Conservation (phyloP, 805 yeast species). For the Candida glaebosa region DNA sequence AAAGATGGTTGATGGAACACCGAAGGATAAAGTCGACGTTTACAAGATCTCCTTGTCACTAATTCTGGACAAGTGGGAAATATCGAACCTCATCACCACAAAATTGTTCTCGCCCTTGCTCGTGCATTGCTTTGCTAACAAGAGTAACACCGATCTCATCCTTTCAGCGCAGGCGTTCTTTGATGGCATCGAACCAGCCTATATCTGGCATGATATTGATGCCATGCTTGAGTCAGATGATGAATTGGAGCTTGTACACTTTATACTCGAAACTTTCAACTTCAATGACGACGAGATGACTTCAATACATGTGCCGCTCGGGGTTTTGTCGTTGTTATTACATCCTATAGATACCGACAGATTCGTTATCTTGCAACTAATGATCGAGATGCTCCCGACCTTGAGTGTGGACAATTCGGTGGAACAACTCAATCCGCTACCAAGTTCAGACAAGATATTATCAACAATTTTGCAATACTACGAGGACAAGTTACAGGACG, state of each 20-base stretch:
- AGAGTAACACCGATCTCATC: conserved; percentile 42
- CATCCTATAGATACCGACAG: conserved; percentile 23
- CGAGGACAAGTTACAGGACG: background rate
- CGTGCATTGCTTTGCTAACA: conserved; percentile 35
- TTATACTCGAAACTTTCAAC: conserved; percentile 62
- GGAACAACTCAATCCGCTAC: background rate
- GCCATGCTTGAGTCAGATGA: conserved; percentile 34
- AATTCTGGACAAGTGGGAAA: conserved; percentile 92
- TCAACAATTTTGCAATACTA: conserved; percentile 17
- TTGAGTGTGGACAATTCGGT: background rate
- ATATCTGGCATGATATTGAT: conserved; percentile 69
- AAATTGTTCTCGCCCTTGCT: conserved; percentile 64
- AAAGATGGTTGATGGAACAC: conserved; percentile 36
- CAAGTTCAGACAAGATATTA: conserved; percentile 13
- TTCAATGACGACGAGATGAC: conserved; percentile 87
- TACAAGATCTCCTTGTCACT: conserved; percentile 62
- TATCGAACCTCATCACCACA: conserved; percentile 75
- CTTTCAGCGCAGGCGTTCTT: conserved; percentile 66
- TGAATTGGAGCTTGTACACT: conserved; percentile 49
- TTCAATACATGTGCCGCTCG: conserved; percentile 68
- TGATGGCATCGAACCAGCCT: conserved; percentile 78
- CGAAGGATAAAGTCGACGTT: conserved; percentile 43
- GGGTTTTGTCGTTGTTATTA: conserved; percentile 48
- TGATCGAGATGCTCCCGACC: conserved; percentile 59
- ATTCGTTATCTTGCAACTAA: conserved; percentile 35